Evolutionary conservation across 2,329 filamentous ascomycete species (phyloP).

Genomic region (Corynespora cassiicola): DNA sequence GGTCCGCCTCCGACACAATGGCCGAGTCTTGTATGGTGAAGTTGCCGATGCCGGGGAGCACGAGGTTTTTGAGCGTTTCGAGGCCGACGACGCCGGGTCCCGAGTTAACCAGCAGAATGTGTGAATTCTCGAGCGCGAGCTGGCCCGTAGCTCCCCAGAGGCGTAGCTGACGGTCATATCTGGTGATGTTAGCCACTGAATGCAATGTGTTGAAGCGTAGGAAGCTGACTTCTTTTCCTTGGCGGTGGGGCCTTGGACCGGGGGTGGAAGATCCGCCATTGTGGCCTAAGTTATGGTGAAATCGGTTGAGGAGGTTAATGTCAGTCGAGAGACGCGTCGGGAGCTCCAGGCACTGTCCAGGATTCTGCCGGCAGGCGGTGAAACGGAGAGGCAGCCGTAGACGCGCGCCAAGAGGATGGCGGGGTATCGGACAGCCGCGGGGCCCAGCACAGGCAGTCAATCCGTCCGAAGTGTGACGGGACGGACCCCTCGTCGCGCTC

Average conservation of each 20-base stretch:
- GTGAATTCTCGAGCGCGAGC: slow-evolving; percentile 85
- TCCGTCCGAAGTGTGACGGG: too few species aligned
- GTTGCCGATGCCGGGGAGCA: slow-evolving; percentile 86
- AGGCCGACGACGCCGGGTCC: slow-evolving; percentile 86
- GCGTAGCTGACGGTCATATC: slow-evolving; percentile 91
- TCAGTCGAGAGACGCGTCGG: too few species aligned
- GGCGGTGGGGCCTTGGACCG: slow-evolving; percentile 49
- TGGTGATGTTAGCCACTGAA: slow-evolving; percentile 49
- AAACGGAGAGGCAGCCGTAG: too few species aligned
- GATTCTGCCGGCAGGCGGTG: too few species aligned
- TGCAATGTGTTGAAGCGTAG: background rate
- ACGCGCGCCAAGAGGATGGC: slow-evolving; percentile 19
- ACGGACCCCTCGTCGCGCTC: too few species aligned
- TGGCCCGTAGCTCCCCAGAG: slow-evolving; percentile 95
- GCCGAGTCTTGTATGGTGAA: slow-evolving; percentile 90
- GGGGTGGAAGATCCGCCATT: slow-evolving; percentile 47
- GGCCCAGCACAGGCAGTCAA: too few species aligned
- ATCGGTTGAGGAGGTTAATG: too few species aligned
- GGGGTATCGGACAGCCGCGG: too few species aligned
- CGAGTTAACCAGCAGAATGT: slow-evolving; percentile 89
- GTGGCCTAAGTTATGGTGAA: too few species aligned
- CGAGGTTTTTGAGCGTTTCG: slow-evolving; percentile 96
- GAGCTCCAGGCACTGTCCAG: too few species aligned
- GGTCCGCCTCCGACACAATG: slow-evolving; percentile 77
- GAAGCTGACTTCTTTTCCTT: slow-evolving; percentile 58